These are phyloP conservation scores for Astraeus odoratus DNA, from an alignment of 768 basidiomycete genomes.

Conservation along the genomic window DNA sequence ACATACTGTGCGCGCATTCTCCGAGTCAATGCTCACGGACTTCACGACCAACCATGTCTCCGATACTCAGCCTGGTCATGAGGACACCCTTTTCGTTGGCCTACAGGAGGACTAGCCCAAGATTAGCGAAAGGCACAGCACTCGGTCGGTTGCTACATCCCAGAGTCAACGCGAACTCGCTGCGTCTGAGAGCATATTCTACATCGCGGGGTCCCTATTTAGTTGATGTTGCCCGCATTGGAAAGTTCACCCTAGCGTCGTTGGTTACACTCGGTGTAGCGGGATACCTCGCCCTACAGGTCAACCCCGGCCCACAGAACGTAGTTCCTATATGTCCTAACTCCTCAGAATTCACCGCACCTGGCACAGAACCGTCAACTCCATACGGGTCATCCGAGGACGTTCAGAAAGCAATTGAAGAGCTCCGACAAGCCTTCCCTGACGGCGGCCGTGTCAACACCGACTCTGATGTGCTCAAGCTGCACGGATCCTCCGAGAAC, in stretches of 20 bases:
- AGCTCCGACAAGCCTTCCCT: slow-evolving; percentile 46
- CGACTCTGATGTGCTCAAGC: slow-evolving; percentile 41
- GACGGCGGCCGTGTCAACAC: slow-evolving; percentile 48
- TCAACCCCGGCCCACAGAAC: neutral
- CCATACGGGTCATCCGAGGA: slow-evolving; percentile 44
- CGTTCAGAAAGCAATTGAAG: slow-evolving; percentile 43
- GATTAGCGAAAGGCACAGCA: neutral
- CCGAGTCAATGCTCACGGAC: neutral
- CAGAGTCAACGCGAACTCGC: neutral
- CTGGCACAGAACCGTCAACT: neutral
- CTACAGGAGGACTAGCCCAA: neutral
- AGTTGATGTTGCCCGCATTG: slow-evolving; percentile 3
- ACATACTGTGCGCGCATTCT: neutral
- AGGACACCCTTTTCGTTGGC: neutral
- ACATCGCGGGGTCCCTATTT: neutral
- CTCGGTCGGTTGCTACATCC: no score
- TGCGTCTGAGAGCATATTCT: neutral
- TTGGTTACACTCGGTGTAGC: slow-evolving; percentile 15
- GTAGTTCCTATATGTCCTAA: neutral
- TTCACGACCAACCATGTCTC: neutral
- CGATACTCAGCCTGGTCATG: neutral
- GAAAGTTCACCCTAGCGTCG: slow-evolving; percentile 13
- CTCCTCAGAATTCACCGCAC: neutral
- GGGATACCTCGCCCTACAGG: slow-evolving; percentile 1
- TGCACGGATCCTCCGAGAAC: slow-evolving; percentile 62